Evolutionary conservation across 2,329 filamentous ascomycete species (phyloP).

Genomic region (Colletotrichum incanum): DNA sequence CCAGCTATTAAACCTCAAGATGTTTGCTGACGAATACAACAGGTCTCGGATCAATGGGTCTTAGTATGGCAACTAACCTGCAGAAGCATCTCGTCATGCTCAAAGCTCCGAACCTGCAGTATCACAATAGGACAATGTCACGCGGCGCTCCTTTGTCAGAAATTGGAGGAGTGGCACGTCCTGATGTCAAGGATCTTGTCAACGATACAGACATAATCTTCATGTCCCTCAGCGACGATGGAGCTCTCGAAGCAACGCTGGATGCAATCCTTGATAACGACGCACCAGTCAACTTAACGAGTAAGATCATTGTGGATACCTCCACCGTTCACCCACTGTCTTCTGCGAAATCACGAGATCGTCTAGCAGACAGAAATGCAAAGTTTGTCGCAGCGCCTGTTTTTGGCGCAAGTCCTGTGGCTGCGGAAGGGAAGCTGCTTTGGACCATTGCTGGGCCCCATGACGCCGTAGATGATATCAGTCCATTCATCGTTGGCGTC

Average conservation of each 20-base stretch:
- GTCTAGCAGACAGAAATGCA: slow-evolving; percentile 50
- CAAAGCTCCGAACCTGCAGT: slow-evolving; percentile 51
- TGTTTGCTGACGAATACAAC: background rate
- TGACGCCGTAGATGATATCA: slow-evolving; percentile 52
- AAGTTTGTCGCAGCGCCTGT: slow-evolving; percentile 63
- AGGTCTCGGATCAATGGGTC: slow-evolving; percentile 68
- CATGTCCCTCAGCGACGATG: slow-evolving; percentile 61
- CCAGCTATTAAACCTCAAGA: background rate
- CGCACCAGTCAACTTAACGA: slow-evolving; percentile 44
- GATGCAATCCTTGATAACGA: slow-evolving; percentile 47
- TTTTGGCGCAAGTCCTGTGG: slow-evolving; percentile 67
- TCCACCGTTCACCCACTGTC: slow-evolving; percentile 66
- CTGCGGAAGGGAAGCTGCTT: slow-evolving; percentile 61
- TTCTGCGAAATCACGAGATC: slow-evolving; percentile 49
- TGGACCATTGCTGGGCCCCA: slow-evolving; percentile 61
- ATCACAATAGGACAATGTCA: slow-evolving; percentile 64
- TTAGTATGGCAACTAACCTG: slow-evolving; percentile 65
- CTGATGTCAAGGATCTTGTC: slow-evolving; percentile 49
- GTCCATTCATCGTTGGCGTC: slow-evolving; percentile 58
- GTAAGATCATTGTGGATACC: slow-evolving; percentile 65
- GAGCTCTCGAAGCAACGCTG: slow-evolving; percentile 54
- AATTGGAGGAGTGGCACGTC: slow-evolving; percentile 49
- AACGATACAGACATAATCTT: slow-evolving; percentile 54
- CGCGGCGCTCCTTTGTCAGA: slow-evolving; percentile 54
- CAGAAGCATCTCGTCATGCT: slow-evolving; percentile 57